Evolutionary conservation across 2,329 filamentous ascomycete species (phyloP).

Genomic region (Shiraia sp.): DNA sequence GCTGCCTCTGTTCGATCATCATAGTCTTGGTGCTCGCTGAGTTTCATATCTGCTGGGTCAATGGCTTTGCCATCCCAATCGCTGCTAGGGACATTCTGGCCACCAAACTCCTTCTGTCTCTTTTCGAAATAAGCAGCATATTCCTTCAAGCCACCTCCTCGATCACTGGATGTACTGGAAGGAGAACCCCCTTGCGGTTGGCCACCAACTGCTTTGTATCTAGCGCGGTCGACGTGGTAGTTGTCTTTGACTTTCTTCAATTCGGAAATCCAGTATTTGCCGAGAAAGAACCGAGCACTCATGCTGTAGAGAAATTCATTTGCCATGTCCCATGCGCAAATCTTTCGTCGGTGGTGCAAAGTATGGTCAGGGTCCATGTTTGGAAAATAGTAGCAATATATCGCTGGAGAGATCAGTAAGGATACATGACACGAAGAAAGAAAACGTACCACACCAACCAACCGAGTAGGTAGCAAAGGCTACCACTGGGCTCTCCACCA

Average conservation of each 20-base stretch:
- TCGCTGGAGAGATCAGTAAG: slow-evolving; percentile 41
- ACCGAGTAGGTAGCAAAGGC: slow-evolving; percentile 70
- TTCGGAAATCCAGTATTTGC: slow-evolving; percentile 13
- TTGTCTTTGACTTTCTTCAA: slow-evolving; percentile 11
- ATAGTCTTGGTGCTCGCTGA: slow-evolving; percentile 18
- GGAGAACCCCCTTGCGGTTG: slow-evolving; percentile 18
- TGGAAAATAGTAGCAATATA: slow-evolving; percentile 70
- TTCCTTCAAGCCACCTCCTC: slow-evolving; percentile 22
- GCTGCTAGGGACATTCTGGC: slow-evolving; percentile 6
- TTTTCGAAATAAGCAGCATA: slow-evolving; percentile 21
- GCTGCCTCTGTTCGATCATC: slow-evolving; percentile 7
- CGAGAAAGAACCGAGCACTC: slow-evolving; percentile 17
- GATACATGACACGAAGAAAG: not conserved
- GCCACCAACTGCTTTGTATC: slow-evolving; percentile 17
- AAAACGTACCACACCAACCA: slow-evolving; percentile 58
- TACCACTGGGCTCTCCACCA: slow-evolving; percentile 70
- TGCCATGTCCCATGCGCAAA: slow-evolving; percentile 20
- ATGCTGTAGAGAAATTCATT: slow-evolving; percentile 19
- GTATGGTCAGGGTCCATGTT: slow-evolving; percentile 66
- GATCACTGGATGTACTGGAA: slow-evolving; percentile 20
- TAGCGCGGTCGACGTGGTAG: slow-evolving; percentile 13
- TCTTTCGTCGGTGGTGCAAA: slow-evolving; percentile 44
- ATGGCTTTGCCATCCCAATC: slow-evolving; percentile 8
- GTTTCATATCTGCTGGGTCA: slow-evolving; percentile 15
- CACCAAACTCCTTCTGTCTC: slow-evolving; percentile 25